Percentiles rank a stretch among this genome's conserved stretches.
Evolutionary conservation across 2,329 filamentous ascomycete species (phyloP).

Genomic region (Cytospora schulzeri): DNA sequence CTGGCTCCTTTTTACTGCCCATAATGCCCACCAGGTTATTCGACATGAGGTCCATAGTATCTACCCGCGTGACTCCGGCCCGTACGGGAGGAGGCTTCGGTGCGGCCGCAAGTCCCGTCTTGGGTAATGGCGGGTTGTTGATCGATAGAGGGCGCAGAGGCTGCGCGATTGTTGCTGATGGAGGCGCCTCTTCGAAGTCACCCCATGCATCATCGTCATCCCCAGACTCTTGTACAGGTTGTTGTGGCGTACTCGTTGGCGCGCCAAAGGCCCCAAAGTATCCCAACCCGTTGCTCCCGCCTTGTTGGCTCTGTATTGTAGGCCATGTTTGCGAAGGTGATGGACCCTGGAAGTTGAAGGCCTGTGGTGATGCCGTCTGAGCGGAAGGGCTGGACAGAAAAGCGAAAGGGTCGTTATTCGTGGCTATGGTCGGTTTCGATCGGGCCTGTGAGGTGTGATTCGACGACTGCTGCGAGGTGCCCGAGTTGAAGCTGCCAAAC

Average conservation of each 20-base stretch:
- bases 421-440: conserved; percentile 26
- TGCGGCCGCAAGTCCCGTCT: conserved; percentile 15
- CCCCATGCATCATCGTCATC: conserved; percentile 67
- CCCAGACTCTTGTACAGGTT: conserved; percentile 28
- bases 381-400: conserved; percentile 33
- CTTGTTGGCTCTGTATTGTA: conserved; percentile 30
- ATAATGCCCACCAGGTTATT: conserved; percentile 51
- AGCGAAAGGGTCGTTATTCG: conserved; percentile 37
- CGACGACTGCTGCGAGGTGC: conserved; percentile 33
- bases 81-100: conserved; percentile 13
- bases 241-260: conserved; percentile 3
- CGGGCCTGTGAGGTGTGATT: conserved; percentile 23
- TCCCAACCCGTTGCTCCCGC: conserved; percentile 31
- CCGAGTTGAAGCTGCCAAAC: conserved; percentile 54
- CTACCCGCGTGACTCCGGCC: conserved; percentile 46
- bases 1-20: conserved; percentile 28
- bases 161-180: conserved; percentile 31
- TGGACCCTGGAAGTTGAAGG: conserved; percentile 9
- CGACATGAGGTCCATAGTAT: conserved; percentile 56
- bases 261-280: conserved; percentile 29
- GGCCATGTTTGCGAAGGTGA: conserved; percentile 32
- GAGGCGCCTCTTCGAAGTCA: conserved; percentile 63
- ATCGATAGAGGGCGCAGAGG: conserved; percentile 17
- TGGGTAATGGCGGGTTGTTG: conserved; percentile 4
- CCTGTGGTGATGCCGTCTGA: conserved; percentile 20